These are phyloP conservation scores for Mortierella sp. DNA, from an alignment of 371 early-diverging fungal species.

Conservation along the genomic window DNA sequence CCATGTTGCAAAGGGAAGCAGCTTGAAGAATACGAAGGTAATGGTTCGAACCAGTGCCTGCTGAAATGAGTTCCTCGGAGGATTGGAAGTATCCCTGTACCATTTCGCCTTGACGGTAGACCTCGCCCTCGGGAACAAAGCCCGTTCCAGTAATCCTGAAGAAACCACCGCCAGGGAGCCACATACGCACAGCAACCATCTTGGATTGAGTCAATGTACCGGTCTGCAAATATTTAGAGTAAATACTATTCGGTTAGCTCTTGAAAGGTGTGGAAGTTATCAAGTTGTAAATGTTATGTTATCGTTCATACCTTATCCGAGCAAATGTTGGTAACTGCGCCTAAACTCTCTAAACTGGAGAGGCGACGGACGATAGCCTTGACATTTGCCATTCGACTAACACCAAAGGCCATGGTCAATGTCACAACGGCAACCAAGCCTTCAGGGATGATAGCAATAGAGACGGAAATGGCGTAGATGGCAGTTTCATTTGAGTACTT, in stretches of 20 bases:
- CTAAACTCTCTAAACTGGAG: constrained; percentile 90
- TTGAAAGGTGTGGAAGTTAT: neutral
- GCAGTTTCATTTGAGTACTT: constrained; percentile 67
- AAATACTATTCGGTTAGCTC: neutral
- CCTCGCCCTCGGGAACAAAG: constrained; percentile 74
- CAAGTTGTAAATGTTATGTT: neutral
- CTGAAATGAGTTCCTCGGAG: constrained; percentile 7
- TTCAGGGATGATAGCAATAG: constrained; percentile 96
- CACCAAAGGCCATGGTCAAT: constrained; percentile 94
- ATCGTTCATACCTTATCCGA: constrained; percentile 80
- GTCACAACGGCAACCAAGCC: constrained; percentile 93
- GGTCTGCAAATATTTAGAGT: constrained; percentile 7
- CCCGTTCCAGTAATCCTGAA: constrained; percentile 74
- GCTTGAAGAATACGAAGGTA: constrained; percentile 58
- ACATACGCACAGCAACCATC: constrained; percentile 82
- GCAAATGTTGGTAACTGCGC: constrained; percentile 93
- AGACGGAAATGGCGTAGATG: constrained; percentile 85
- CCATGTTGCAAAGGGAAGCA: constrained; percentile 83
- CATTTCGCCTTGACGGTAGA: constrained; percentile 55
- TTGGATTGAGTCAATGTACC: constrained; percentile 75
- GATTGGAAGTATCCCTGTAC: neutral
- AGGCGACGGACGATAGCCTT: constrained; percentile 92
- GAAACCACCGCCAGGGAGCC: constrained; percentile 75
- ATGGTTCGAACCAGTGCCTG: constrained; percentile 31
- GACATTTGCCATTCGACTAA: constrained; percentile 86